Evolutionary conservation across 2,329 filamentous ascomycete species (phyloP).

Genomic region (Cercospora zeae-maydis): DNA sequence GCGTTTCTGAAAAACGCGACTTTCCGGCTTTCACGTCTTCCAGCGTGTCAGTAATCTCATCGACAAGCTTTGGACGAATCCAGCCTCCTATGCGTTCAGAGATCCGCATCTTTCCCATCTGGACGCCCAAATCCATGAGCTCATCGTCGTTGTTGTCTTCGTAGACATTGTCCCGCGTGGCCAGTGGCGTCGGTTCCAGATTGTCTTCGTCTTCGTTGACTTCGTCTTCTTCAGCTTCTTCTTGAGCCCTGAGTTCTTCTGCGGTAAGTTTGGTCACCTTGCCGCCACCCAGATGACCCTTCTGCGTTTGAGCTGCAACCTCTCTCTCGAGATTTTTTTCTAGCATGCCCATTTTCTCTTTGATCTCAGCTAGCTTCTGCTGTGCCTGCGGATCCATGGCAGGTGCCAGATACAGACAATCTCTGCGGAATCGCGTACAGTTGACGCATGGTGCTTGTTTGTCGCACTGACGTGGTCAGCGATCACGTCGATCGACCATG

Average conservation of each 20-base stretch:
- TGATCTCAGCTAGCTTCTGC: constrained; percentile 69
- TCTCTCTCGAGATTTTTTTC: constrained; percentile 68
- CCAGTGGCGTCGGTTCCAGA: constrained; percentile 61
- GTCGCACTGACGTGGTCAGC: constrained; percentile 53
- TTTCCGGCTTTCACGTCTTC: constrained; percentile 32
- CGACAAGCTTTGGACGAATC: constrained; percentile 64
- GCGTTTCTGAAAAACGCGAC: constrained; percentile 22
- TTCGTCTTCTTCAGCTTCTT: constrained; percentile 54
- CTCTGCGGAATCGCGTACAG: constrained; percentile 52
- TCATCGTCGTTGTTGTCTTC: constrained; percentile 64
- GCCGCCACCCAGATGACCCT: constrained; percentile 27
- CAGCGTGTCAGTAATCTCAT: constrained; percentile 55
- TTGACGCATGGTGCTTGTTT: constrained; percentile 68
- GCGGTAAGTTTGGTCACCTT: constrained; percentile 21
- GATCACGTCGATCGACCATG: neutral
- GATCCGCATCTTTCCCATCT: constrained; percentile 67
- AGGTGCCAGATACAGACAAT: constrained; percentile 62
- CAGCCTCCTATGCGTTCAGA: constrained; percentile 72
- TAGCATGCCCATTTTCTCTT: constrained; percentile 71
- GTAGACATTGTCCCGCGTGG: constrained; percentile 64
- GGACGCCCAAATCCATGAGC: constrained; percentile 67
- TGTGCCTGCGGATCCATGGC: constrained; percentile 67
- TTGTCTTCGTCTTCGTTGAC: constrained; percentile 54
- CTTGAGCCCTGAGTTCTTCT: constrained; percentile 40
- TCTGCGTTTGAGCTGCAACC: constrained; percentile 49